Evolutionary conservation across 2,329 filamentous ascomycete species (phyloP).

Genomic region (Alternaria conjuncta): DNA sequence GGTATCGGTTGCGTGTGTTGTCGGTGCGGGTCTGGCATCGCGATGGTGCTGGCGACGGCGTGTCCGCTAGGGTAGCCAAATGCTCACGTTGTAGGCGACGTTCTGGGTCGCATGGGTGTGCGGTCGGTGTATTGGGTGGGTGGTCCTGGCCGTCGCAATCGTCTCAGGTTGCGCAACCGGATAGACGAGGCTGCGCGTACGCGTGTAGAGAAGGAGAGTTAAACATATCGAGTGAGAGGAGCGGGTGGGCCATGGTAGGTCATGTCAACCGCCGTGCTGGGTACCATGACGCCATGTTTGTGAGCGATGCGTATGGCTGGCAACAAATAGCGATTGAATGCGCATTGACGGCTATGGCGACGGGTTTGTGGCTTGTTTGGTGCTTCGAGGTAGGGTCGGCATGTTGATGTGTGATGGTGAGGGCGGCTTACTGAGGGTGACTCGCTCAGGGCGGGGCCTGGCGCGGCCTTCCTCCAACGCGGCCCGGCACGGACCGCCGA

Average conservation of each 20-base stretch:
- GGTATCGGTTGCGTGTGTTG: not conserved
- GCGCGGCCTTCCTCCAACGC: not conserved
- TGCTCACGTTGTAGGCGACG: no score
- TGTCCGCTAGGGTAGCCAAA: not conserved
- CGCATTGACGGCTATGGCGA: not conserved
- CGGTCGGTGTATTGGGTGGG: not conserved
- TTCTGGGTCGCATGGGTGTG: not conserved
- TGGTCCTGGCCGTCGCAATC: not conserved
- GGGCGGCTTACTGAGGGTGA: not conserved
- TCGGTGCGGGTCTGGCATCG: not conserved
- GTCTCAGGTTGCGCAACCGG: not conserved
- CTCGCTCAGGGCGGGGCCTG: not conserved
- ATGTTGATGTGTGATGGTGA: no score
- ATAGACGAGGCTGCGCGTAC: not conserved
- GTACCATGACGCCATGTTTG: not conserved
- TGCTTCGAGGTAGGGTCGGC: not conserved
- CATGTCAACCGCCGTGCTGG: not conserved
- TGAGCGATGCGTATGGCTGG: not conserved
- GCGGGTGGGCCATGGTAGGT: not conserved
- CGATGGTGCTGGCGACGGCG: not conserved
- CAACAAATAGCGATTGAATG: not conserved
- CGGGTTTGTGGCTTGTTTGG: not conserved
- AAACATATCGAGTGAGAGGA: not conserved
- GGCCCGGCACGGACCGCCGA: not conserved
- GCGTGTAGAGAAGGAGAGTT: not conserved